Base-by-base conservation (phyloP, 805 yeast species). In the Ogataea chonburiensis region DNA sequence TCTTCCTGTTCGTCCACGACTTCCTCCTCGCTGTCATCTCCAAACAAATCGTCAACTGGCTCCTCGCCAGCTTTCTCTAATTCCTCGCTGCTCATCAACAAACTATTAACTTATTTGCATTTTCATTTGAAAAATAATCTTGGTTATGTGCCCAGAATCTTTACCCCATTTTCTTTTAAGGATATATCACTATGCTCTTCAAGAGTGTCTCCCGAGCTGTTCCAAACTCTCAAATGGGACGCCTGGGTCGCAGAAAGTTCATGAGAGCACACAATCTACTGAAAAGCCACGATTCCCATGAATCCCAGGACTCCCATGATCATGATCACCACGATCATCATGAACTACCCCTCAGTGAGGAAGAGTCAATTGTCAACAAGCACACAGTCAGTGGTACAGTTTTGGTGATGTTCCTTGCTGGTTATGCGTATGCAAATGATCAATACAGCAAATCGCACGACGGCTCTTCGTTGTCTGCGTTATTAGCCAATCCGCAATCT, bases 371-470 rank as follows among this genome's bases (percentile, higher is more conserved):
- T n/a, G 10, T 59, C 31, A 55, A 59, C 40, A 45, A 30, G 18
- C 39, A 46, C 28, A 53, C 63, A 2, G 37, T 50, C 6, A 45
- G 47, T 6, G 45, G 50, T 17, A 38, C 45, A 10, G 46, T 42
- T 12, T 34, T 49, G n/a, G 40, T 48, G 1, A 32, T 45, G 6
- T 44, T 48, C 3, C 60, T 70, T 14, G 65, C 64, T 49, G 70
- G 75, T 50, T 70, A 70, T 48, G 61, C 68, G 53, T 64, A 68
- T 50, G 62, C 61, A 36, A 73, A 78, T 51, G 72, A 69, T 50
- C 63, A 68, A 34, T 77, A 73, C 40, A 68, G 70, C 52, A 65
- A 63, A 42, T 68, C 67, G 39, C 73, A 75, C 38, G 52, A 52
- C 5, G 62, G 63, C 17, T 33, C 45, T 5, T 43, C 63, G 1